Conservation (phyloP, 768 basidiomycete species). For the Trametes maxima region DNA sequence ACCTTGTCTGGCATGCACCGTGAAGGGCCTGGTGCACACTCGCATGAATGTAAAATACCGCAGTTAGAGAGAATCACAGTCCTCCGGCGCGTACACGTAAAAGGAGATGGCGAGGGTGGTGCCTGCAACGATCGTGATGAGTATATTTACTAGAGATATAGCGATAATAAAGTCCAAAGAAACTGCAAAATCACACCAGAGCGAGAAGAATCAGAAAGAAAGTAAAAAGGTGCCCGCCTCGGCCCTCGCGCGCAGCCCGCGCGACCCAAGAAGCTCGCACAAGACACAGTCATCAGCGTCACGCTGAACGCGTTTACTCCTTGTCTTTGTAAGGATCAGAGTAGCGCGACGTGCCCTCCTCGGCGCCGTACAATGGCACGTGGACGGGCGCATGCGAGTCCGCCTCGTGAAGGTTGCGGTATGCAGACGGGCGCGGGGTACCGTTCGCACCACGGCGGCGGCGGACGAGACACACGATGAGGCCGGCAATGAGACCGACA, state of each 20-base stretch:
- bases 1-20: no score
- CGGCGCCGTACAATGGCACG: constrained; percentile 21
- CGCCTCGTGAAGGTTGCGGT: constrained; percentile 17
- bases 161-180: neutral
- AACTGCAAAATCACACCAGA: neutral
- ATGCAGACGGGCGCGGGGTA: constrained; percentile 13
- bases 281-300: neutral
- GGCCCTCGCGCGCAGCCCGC: neutral
- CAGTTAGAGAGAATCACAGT: neutral
- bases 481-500: constrained; percentile 9
- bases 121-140: neutral
- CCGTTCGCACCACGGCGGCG: constrained; percentile 7
- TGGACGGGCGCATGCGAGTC: constrained; percentile 13
- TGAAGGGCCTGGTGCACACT: no score
- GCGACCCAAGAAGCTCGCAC: neutral
- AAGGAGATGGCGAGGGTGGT: no score
- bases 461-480: constrained; percentile 16
- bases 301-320: neutral
- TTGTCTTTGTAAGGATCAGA: constrained; percentile 24
- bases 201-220: neutral
- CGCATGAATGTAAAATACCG: neutral
- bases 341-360: constrained; percentile 23
- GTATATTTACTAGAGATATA: constrained; percentile 12
- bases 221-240: neutral
- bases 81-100: neutral